These are phyloP conservation scores for Amphibolis antarctica DNA, from an alignment of 106 monocot genomes.

Conservation along the genomic window DNA sequence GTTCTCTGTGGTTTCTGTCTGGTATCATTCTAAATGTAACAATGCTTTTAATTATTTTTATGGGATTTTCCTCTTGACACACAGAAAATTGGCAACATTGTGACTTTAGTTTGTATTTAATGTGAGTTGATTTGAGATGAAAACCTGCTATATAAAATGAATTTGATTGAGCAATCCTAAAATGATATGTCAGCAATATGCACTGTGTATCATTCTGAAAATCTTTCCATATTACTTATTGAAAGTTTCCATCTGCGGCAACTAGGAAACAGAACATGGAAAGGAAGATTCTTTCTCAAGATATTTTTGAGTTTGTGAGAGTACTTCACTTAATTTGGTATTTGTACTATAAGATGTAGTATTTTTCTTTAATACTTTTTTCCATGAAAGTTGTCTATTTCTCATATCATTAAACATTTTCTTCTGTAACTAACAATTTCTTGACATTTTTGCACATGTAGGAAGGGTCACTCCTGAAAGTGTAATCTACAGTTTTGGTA, in stretches of 20 bases:
- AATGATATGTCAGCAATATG: background rate
- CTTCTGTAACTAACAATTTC: background rate
- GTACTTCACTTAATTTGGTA: background rate
- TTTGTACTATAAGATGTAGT: background rate
- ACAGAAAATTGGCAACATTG: no score
- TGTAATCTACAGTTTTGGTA: constrained; percentile 69
- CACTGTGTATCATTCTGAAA: background rate
- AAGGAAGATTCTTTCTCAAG: no score
- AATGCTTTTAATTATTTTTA: no score
- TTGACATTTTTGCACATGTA: constrained; percentile 8
- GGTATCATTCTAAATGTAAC: no score
- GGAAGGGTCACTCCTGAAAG: constrained; percentile 69
- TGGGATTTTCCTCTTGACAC: no score
- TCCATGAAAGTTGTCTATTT: background rate
- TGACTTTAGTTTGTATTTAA: no score
- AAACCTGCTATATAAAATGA: no score
- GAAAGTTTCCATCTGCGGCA: background rate
- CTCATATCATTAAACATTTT: background rate
- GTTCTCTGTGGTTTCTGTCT: no score
- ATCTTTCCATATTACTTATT: background rate
- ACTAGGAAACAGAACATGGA: no score
- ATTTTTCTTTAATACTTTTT: background rate
- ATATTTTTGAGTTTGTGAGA: background rate
- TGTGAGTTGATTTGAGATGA: no score
- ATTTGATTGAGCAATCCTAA: no score